Evolutionary conservation across 2,329 filamentous ascomycete species (phyloP), one percentile per base, ranked within the genome.

Genomic region (Pyricularia sp.): DNA sequence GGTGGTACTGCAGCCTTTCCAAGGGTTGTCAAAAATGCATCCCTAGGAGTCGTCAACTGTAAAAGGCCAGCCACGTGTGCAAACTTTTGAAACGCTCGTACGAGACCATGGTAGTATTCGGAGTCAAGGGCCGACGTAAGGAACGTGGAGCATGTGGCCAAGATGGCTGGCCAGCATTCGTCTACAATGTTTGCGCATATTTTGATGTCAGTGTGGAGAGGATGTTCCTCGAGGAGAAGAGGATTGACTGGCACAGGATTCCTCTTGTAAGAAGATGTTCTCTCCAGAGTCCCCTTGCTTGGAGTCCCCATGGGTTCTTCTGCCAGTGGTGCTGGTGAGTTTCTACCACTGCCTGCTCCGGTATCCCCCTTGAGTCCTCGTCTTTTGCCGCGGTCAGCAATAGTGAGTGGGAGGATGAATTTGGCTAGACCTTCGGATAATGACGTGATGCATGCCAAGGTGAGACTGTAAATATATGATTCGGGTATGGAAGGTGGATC

Each of bases 111-210:
- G 74, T 98, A 99, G 73, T 95, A 97, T 68, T 97, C 93, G 0
- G 92, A 91, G 76, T 99, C 95, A 4, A 99, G 82, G 0, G 94
- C 89, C 33, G 95, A 92, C 76, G 97, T 96, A 23, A 99, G 81
- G 76, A 98, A 99, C 0, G 94, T 97, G 0, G 95, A 99, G 74
- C 93, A 97, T 1, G 93, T 95, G 0, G 95, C 94, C 66, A 99
- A 86, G 58, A 98, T 90, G 14, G 95, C 95, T 65, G 95, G 95
- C 95, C 95, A 99, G 77, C 94, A 98, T 72, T 92, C 86, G 4
- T 96, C 92, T 28, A 99, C 91, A 68, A 99, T 90, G 11, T 86
- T 86, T 14, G 93, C 92, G 73, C 92, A 94, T 1, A 88, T 88
- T 74, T 89, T 87, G 69, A 98, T 88, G 66, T 93, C 90, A 1